phyloP scores from a whole-genome alignment of 2,329 filamentous ascomycete species.

The Clarireedia monteithiana region DNA sequence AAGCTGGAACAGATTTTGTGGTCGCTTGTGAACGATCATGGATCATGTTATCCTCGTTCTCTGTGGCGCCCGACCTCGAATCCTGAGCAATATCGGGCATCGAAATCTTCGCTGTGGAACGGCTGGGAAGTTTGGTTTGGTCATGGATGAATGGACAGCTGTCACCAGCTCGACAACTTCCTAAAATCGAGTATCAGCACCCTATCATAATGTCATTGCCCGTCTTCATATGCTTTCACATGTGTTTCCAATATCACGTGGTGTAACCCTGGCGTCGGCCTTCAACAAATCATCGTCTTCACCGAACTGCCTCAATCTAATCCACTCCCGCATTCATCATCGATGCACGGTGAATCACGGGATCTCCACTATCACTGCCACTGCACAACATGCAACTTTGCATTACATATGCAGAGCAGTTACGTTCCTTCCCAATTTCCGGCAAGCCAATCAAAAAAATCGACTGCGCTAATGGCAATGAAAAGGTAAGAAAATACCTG shows the following conservation, averaged over 20 bases:
- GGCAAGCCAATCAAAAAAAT: conserved; percentile 27
- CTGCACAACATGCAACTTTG: conserved; percentile 23
- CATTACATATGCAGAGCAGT: conserved; percentile 18
- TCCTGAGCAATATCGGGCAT: conserved; percentile 10
- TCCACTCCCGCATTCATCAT: conserved; percentile 11
- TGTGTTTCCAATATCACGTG: conserved; percentile 22
- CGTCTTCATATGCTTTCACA: conserved; percentile 11
- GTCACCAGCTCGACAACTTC: conserved; percentile 40
- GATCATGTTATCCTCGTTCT: conserved; percentile 10
- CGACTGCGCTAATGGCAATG: background rate
- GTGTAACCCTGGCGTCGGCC: conserved; percentile 14
- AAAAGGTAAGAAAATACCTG: conserved; percentile 19
- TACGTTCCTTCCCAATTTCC: conserved; percentile 2
- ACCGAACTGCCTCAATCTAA: conserved; percentile 1
- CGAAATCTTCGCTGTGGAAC: conserved; percentile 8
- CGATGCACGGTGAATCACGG: conserved; percentile 23
- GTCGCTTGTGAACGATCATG: conserved; percentile 29
- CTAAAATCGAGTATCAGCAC: conserved; percentile 31
- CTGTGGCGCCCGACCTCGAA: conserved; percentile 10
- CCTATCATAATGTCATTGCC: conserved; percentile 14
- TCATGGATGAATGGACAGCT: conserved; percentile 44
- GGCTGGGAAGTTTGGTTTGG: conserved; percentile 20
- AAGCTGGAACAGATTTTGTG: conserved; percentile 26
- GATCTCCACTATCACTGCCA: conserved; percentile 18
- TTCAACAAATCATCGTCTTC: conserved; percentile 2